These are phyloP conservation scores for Ustilago sp. DNA, from an alignment of 1,284 basidiomycete genomes.

Conservation along the genomic window DNA sequence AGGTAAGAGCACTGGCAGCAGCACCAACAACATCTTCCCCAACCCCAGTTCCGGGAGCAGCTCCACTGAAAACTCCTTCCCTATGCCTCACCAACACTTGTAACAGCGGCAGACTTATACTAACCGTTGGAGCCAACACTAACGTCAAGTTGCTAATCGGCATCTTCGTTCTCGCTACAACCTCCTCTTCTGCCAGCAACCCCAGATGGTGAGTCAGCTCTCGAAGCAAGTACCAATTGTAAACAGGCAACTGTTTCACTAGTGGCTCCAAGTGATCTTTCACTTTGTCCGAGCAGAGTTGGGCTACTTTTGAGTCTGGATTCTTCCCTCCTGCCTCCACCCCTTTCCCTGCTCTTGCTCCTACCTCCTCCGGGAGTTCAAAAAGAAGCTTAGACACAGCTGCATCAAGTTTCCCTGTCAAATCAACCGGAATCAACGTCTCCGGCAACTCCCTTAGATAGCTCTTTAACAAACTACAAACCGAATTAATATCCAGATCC, in stretches of 20 bases:
- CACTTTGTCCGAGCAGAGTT: constrained; percentile 8
- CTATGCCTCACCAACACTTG: constrained; percentile 56
- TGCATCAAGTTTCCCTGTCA: constrained; percentile 37
- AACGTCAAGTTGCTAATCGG: constrained; percentile 62
- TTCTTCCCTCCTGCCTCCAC: constrained; percentile 8
- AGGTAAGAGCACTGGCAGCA: constrained; percentile 1
- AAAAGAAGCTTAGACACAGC: constrained; percentile 23
- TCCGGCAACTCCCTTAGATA: constrained; percentile 65
- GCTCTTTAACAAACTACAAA: constrained; percentile 66
- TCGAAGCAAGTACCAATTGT: constrained; percentile 66
- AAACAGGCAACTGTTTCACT: constrained; percentile 46
- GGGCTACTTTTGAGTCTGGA: constrained; percentile 18
- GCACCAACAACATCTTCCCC: constrained; percentile 21
- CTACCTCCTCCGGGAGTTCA: neutral
- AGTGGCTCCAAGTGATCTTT: constrained; percentile 30
- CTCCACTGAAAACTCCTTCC: constrained; percentile 41
- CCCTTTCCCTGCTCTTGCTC: neutral
- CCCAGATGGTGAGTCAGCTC: constrained; percentile 60
- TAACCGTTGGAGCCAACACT: constrained; percentile 65
- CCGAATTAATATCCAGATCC: constrained; percentile 66
- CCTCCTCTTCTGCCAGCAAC: constrained; percentile 34
- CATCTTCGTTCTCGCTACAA: constrained; percentile 63
- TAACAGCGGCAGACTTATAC: constrained; percentile 53
- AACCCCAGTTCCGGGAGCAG: constrained; percentile 20
- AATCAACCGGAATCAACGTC: constrained; percentile 39